These are phyloP conservation scores for Fraxinus greggii DNA, from an alignment of 305 asterid genomes.

Conservation along the genomic window DNA sequence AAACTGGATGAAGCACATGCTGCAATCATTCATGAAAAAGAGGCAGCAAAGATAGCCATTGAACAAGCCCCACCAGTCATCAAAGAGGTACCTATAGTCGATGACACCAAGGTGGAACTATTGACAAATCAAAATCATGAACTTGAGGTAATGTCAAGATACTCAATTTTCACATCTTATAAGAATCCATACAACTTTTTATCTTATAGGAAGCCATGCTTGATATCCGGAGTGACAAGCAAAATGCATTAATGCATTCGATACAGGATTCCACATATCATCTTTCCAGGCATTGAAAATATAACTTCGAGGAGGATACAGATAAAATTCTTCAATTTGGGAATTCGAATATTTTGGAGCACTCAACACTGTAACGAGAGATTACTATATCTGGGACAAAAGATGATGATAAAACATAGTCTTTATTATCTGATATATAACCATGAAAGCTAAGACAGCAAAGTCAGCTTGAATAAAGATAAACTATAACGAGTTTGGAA, in stretches of 20 bases:
- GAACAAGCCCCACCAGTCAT: constrained; percentile 93
- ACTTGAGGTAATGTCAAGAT: constrained; percentile 59
- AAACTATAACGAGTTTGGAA: neutral
- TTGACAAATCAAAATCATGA: constrained; percentile 66
- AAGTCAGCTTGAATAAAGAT: neutral
- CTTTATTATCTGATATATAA: neutral
- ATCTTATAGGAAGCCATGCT: neutral
- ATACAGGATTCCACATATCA: neutral
- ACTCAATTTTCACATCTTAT: constrained; percentile 22
- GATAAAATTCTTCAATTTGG: neutral
- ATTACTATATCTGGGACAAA: neutral
- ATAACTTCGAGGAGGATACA: neutral
- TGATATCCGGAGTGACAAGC: constrained; percentile 4
- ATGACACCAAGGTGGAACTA: constrained; percentile 73
- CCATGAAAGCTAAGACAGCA: neutral
- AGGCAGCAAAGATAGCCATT: constrained; percentile 82
- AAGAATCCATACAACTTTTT: neutral
- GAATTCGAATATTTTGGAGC: neutral
- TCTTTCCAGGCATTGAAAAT: neutral
- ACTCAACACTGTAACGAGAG: neutral
- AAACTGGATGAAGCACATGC: constrained; percentile 75
- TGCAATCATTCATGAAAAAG: constrained; percentile 67
- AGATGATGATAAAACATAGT: neutral
- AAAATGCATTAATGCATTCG: constrained; percentile 14
- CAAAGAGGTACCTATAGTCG: constrained; percentile 81